Conservation (phyloP, 2,329 filamentous ascomycete genomes). For the Alternaria postmessia region DNA sequence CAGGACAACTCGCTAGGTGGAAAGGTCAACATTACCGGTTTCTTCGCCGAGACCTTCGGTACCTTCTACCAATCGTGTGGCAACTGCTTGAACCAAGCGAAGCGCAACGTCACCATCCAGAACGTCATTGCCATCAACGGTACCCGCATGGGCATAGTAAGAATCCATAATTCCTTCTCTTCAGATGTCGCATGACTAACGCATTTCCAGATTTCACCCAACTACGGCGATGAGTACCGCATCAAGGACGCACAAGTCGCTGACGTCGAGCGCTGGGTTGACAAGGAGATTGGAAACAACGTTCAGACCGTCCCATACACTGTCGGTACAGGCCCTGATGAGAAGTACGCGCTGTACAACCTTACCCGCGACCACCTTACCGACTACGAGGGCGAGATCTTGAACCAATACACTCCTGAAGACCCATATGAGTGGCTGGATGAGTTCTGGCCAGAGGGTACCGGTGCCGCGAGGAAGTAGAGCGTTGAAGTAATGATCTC, state of each 20-base stretch:
- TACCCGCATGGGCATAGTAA: slow-evolving; percentile 37
- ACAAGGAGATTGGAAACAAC: slow-evolving; percentile 40
- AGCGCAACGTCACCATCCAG: slow-evolving; percentile 38
- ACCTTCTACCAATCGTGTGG: slow-evolving; percentile 39
- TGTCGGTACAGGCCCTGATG: slow-evolving; percentile 35
- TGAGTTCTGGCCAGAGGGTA: slow-evolving; percentile 29
- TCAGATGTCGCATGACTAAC: not conserved
- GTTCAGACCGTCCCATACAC: slow-evolving; percentile 38
- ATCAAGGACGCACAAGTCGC: slow-evolving; percentile 32
- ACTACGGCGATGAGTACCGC: slow-evolving; percentile 37
- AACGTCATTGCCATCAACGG: slow-evolving; percentile 36
- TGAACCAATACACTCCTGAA: slow-evolving; percentile 29
- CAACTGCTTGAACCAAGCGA: slow-evolving; percentile 38
- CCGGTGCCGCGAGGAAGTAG: not conserved
- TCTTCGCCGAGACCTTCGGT: slow-evolving; percentile 37
- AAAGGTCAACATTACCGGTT: slow-evolving; percentile 35
- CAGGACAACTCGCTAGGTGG: slow-evolving; percentile 31
- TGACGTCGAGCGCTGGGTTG: slow-evolving; percentile 31
- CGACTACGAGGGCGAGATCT: slow-evolving; percentile 28
- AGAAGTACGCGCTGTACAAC: slow-evolving; percentile 39
- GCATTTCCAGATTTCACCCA: slow-evolving; percentile 26
- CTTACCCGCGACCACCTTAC: slow-evolving; percentile 33
- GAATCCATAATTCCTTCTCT: not conserved
- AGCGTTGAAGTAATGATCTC: not conserved
- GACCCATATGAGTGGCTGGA: slow-evolving; percentile 34